Evolutionary conservation across 164 flowering plant genomes (phyloP), one percentile per base, ranked within the genome.

Genomic region (Magnolia sinica): DNA sequence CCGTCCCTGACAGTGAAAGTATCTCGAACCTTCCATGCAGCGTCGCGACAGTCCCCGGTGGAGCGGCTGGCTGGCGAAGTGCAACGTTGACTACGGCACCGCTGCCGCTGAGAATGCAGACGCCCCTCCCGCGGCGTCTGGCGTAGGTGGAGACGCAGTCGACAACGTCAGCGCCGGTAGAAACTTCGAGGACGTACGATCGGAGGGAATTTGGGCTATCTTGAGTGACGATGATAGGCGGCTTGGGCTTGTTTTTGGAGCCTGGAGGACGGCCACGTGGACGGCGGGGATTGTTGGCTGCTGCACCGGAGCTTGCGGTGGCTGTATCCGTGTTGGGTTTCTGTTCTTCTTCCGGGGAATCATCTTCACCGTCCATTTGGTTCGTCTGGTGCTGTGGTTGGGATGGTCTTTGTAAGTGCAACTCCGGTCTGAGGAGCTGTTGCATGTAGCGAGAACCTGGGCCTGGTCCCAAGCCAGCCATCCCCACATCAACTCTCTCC

Each of bases 401-500:
- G 18, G 76, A 72, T 24, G 77, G 52, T 77, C 81, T 75, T 76
- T 85, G 87, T 1, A 77, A 67, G 75, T 81, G 84, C 31, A 81
- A 68, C 20, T 84, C 83, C 5, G 87, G 83, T n/a, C 81, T 45
- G 78, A 81, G 85, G 19, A 84, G 89, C 64, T 81, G 88, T 72
- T 86, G 88, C 61, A 79, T 81, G 73, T 84, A 84, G 79, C 82
- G 85, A 69, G 87, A 82, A 58, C 80, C 80, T 37, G 81, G 55
- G 51, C 77, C 78, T 72, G 80, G 87, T 37, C 85, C 85, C 50
- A 77, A 74, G 3, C 87, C 88, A 68, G 81, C 87, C 88, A 86
- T 87, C 67, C 58, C 83, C 79, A 75, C 89, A 81, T 80, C 87
- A 72, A 83, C 59, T 73, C 83, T 82, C 85, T 86, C 84, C 87